Evolutionary conservation across 169 alveolate species (phyloP).

Genomic region (Cryptosporidium andersoni): DNA sequence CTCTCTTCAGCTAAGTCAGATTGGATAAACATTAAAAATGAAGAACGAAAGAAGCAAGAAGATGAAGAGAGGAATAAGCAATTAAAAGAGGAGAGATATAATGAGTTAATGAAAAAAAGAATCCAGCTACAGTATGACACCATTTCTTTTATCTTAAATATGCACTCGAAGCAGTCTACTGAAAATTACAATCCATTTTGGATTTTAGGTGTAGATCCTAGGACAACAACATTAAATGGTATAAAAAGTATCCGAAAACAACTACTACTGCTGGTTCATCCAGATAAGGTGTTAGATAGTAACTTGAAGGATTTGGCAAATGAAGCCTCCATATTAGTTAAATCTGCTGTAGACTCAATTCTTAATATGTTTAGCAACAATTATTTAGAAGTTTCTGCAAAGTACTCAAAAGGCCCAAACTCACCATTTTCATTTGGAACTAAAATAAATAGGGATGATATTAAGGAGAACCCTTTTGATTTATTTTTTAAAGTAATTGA

Average conservation of each 20-base stretch:
- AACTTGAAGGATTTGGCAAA: not conserved
- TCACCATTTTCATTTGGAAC: not conserved
- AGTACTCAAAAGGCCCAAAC: slow-evolving; percentile 12
- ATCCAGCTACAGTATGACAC: not conserved
- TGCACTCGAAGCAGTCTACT: slow-evolving; percentile 4
- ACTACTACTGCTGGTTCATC: slow-evolving; percentile 11
- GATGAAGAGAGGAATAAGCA: no score
- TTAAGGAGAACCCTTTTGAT: no score
- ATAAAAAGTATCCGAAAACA: not conserved
- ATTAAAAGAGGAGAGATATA: not conserved
- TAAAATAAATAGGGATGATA: no score
- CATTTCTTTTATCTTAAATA: slow-evolving; percentile 8
- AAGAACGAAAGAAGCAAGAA: not conserved
- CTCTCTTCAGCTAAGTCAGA: no score
- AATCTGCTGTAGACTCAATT: slow-evolving; percentile 3
- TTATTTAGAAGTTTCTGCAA: not conserved
- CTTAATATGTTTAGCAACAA: not conserved
- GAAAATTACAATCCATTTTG: slow-evolving; percentile 22
- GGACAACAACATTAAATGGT: not conserved
- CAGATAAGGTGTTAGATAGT: slow-evolving; percentile 21
- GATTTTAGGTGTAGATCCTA: slow-evolving; percentile 31
- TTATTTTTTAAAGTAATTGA: no score
- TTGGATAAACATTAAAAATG: slow-evolving; percentile 4
- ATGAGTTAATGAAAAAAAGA: not conserved
- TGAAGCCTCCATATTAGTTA: slow-evolving; percentile 16